These are phyloP conservation scores for Brassica balearica DNA, from an alignment of 441 rosid species.

Conservation along the genomic window DNA sequence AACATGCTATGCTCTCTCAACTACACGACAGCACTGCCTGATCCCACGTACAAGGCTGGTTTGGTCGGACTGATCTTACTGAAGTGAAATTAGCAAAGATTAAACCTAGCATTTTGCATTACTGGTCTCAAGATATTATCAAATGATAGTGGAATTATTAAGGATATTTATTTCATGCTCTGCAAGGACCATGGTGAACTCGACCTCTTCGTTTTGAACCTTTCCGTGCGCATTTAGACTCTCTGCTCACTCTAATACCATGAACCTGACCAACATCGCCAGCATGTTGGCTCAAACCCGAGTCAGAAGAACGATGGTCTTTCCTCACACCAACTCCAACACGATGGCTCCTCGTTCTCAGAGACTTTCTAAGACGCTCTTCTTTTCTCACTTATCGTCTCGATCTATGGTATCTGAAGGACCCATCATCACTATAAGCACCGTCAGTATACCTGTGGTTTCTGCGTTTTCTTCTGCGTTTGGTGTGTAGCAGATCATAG, in stretches of 20 bases:
- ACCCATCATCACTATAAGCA: constrained; percentile 7
- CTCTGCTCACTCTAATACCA: constrained; percentile 34
- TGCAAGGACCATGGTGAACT: constrained; percentile 13
- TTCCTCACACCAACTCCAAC: constrained; percentile 45
- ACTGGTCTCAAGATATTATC: neutral
- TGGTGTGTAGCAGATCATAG: constrained; percentile 33
- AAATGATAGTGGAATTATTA: neutral
- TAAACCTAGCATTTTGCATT: neutral
- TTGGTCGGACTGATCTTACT: neutral
- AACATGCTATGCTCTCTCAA: neutral
- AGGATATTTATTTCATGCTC: constrained; percentile 4
- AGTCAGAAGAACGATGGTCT: constrained; percentile 33
- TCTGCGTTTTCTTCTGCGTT: constrained; percentile 37
- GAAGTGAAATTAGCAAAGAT: neutral
- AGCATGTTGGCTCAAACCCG: constrained; percentile 16
- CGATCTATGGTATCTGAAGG: constrained; percentile 17
- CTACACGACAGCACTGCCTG: neutral
- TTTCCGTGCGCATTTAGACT: constrained; percentile 53
- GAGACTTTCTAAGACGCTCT: constrained; percentile 49
- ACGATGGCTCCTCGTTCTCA: constrained; percentile 52
- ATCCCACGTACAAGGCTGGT: neutral
- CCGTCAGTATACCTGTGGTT: constrained; percentile 9
- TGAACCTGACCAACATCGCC: constrained; percentile 34
- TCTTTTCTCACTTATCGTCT: constrained; percentile 39
- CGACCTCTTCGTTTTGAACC: constrained; percentile 33